A percentile compares a stretch with the other conserved stretches of the same genome.
These are phyloP conservation scores for Lenzites betulinus DNA, from an alignment of 768 basidiomycete genomes.

Conservation along the genomic window DNA sequence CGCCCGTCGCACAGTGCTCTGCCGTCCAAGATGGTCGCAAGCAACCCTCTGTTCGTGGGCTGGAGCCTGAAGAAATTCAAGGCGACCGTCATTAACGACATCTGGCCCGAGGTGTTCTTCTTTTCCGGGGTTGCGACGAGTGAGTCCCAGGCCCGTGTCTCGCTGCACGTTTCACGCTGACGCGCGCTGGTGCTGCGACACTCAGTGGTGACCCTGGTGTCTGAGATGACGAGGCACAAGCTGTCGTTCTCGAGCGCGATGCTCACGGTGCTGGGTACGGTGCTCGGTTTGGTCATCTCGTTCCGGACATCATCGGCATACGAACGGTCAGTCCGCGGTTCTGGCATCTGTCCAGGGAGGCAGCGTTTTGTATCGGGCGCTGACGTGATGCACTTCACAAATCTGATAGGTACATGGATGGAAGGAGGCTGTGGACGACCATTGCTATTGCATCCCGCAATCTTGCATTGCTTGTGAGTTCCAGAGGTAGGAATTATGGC, in stretches of 20 bases:
- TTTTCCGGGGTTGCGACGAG: slow-evolving; percentile 62
- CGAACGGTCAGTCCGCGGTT: slow-evolving; percentile 47
- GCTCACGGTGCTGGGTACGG: slow-evolving; percentile 72
- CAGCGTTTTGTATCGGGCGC: not conserved
- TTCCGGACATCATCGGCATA: slow-evolving; percentile 76
- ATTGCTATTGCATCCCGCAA: slow-evolving; percentile 60
- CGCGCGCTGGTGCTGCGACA: not conserved
- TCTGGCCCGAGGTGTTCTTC: slow-evolving; percentile 65
- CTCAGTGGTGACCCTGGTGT: slow-evolving; percentile 60
- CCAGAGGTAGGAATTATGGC: not conserved
- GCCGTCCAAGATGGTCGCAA: slow-evolving; percentile 33
- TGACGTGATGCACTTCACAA: not conserved
- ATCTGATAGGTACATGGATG: slow-evolving; percentile 59
- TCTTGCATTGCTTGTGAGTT: slow-evolving; percentile 56
- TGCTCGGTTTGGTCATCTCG: slow-evolving; percentile 69
- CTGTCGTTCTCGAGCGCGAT: slow-evolving; percentile 56
- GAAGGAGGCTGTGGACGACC: slow-evolving; percentile 69
- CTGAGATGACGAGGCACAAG: slow-evolving; percentile 46
- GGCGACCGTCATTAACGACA: slow-evolving; percentile 63
- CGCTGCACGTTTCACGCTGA: not conserved
- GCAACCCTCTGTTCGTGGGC: slow-evolving; percentile 49
- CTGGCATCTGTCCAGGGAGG: not conserved
- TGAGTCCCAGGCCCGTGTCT: slow-evolving; percentile 36
- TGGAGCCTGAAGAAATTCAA: slow-evolving; percentile 55
- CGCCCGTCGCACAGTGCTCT: not conserved